Evolutionary conservation across 1,284 basidiomycete genomes (phyloP).

Genomic region (Kalmanozyma brasiliensis): DNA sequence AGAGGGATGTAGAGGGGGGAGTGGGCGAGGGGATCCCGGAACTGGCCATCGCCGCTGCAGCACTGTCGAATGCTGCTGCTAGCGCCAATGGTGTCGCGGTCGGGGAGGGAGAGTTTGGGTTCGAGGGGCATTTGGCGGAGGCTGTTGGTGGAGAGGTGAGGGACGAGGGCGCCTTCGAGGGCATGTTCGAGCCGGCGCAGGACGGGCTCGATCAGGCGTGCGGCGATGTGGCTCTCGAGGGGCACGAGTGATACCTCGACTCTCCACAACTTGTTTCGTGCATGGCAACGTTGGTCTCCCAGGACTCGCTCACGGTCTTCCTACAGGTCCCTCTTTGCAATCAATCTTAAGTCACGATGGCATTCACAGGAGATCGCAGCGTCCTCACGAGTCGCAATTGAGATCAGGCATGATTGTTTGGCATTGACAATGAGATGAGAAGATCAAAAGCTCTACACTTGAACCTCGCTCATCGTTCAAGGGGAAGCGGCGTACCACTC

Average conservation of each 20-base stretch:
- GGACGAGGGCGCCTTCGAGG: conserved; percentile 11
- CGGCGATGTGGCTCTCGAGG: too few species aligned
- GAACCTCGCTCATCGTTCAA: conserved; percentile 25
- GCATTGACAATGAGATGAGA: too few species aligned
- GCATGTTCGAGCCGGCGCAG: conserved; percentile 12
- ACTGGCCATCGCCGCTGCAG: conserved; percentile 42
- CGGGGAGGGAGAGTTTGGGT: conserved; percentile 3
- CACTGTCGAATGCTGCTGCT: conserved; percentile 41
- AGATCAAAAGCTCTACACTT: neutral
- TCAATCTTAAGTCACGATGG: neutral
- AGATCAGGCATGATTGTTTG: neutral
- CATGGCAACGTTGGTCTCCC: too few species aligned
- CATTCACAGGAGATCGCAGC: neutral
- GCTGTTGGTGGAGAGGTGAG: neutral
- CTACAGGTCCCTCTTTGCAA: too few species aligned
- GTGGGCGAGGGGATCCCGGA: conserved; percentile 35
- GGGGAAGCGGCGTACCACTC: conserved; percentile 61
- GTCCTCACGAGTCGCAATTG: neutral
- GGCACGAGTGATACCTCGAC: too few species aligned
- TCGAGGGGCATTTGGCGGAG: neutral
- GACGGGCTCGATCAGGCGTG: too few species aligned
- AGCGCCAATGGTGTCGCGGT: conserved; percentile 8
- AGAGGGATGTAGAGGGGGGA: conserved; percentile 14
- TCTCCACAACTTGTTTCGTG: too few species aligned
- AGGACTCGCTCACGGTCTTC: too few species aligned